Evolutionary conservation across 495 filamentous ascomycete genomes (phyloP), one percentile per base, ranked within the genome.

Genomic region (Jackrogersella minutella): DNA sequence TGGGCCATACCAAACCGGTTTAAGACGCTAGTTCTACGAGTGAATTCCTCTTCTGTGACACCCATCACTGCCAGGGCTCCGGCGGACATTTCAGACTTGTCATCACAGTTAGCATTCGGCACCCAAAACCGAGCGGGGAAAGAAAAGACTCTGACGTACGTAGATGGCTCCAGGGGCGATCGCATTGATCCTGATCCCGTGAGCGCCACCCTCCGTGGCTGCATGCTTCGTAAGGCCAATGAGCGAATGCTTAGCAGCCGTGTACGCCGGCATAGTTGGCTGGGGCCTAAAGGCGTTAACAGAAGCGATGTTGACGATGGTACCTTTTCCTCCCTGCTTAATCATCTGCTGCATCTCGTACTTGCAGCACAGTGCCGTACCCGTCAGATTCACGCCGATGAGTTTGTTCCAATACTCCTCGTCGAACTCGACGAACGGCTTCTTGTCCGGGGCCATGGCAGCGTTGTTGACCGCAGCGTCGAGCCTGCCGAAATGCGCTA

Each of bases 391-490:
- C 28, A 85, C 69, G 41, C 69, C 70, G 5, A 81, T 68, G 1
- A 83, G 77, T 31, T 74, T 74, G 44, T 74, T 63, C 74, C 79
- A 83, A n/a, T 80, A 76, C 2, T 62, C 70, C 34, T 77, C 57
- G 11, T 65, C 49, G 43, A 75, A 70, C 13, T 80, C 63, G 24
- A 76, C 67, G 3, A 80, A 80, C 0, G 85, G 10, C 77, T 80
- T 10, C 80, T 86, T 13, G 82, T 86, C 17, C 82, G 86, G 79
- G 86, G 86, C 88, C 11, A 91, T 78, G 1, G 89, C 89, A 0
- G 89, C 89, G 66, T 91, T 90, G 72, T 86, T 88, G 14, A 91
- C 81, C 53, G 88, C 88, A 10, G 89, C 77, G 64, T 91, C 87
- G 1, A 91, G 73, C 11, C 80, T 73, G 1, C 75, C 75, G 66